Conservation (phyloP, 768 basidiomycete species). For the Ramaria rubella region DNA sequence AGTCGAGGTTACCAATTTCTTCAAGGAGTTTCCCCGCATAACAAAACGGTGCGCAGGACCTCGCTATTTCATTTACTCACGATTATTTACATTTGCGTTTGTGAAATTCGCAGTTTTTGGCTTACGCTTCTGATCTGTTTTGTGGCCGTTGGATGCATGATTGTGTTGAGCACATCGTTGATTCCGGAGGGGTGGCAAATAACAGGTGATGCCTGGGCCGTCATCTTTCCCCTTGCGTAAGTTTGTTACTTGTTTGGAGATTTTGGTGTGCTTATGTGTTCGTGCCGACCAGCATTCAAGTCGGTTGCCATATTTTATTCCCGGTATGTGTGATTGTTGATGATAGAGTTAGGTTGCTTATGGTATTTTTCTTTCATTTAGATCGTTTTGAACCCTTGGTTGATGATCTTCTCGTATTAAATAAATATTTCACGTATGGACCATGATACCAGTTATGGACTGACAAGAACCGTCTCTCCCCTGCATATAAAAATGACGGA, state of each 20-base stretch:
- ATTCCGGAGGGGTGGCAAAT: conserved; percentile 64
- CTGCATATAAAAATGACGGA: too few relatives aligned
- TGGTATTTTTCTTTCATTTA: conserved; percentile 29
- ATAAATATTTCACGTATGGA: too few relatives aligned
- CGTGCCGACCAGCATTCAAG: conserved; percentile 47
- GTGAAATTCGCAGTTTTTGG: too few relatives aligned
- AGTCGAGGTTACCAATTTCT: conserved; percentile 85
- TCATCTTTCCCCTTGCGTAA: conserved; percentile 67
- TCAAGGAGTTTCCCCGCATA: conserved; percentile 82
- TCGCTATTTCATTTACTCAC: too few relatives aligned
- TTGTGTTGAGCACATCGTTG: conserved; percentile 44
- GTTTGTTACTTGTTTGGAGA: conserved; percentile 22
- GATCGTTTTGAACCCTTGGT: conserved; percentile 83
- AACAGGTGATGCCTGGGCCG: conserved; percentile 57
- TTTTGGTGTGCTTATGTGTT: neutral
- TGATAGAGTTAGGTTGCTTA: too few relatives aligned
- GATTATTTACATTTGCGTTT: too few relatives aligned
- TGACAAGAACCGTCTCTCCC: too few relatives aligned
- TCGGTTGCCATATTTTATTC: conserved; percentile 62
- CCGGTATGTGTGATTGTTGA: conserved; percentile 55
- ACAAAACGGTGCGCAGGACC: too few relatives aligned
- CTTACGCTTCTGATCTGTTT: conserved; percentile 51
- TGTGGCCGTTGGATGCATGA: conserved; percentile 43
- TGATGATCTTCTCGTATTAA: conserved; percentile 75
- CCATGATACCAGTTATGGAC: too few relatives aligned